Evolutionary conservation across 495 filamentous ascomycete genomes (phyloP).

Genomic region (Trichoderma virens): DNA sequence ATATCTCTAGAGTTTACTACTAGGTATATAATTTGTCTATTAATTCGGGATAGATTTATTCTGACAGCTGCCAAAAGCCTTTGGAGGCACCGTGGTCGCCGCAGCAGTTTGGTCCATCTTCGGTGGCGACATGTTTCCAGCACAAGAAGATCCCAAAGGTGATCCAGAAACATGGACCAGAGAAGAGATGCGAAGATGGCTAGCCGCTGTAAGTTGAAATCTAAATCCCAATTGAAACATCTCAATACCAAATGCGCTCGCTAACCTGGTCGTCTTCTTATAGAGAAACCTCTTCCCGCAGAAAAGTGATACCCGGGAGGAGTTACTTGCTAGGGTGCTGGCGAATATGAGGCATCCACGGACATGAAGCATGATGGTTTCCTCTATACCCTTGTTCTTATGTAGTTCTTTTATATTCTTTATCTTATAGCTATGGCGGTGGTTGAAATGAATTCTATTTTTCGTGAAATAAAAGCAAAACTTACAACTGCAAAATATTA

Average conservation of each 20-base stretch:
- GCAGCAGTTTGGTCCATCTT: slow-evolving; percentile 78
- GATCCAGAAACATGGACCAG: slow-evolving; percentile 67
- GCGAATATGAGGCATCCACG: slow-evolving; percentile 55
- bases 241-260: not conserved
- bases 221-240: too few species aligned
- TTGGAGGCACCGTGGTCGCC: slow-evolving; percentile 75
- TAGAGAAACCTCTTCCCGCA: slow-evolving; percentile 69
- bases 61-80: slow-evolving; percentile 39
- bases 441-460: not conserved
- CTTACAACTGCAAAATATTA: too few species aligned
- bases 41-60: not conserved
- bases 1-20: slow-evolving; percentile 33
- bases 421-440: not conserved
- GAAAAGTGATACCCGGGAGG: slow-evolving; percentile 57
- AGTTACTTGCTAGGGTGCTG: slow-evolving; percentile 72
- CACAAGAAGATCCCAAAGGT: slow-evolving; percentile 65
- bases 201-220: slow-evolving; percentile 57
- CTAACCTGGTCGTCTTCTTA: not conserved
- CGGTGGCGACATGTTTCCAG: slow-evolving; percentile 73
- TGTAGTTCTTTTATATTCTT: not conserved
- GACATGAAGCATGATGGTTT: not conserved
- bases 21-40: slow-evolving; percentile 38
- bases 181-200: slow-evolving; percentile 67
- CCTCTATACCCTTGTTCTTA: not conserved
- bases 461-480: too few species aligned